Conservation (phyloP, 1,284 basidiomycete genomes). For the Irpex lacteus region DNA sequence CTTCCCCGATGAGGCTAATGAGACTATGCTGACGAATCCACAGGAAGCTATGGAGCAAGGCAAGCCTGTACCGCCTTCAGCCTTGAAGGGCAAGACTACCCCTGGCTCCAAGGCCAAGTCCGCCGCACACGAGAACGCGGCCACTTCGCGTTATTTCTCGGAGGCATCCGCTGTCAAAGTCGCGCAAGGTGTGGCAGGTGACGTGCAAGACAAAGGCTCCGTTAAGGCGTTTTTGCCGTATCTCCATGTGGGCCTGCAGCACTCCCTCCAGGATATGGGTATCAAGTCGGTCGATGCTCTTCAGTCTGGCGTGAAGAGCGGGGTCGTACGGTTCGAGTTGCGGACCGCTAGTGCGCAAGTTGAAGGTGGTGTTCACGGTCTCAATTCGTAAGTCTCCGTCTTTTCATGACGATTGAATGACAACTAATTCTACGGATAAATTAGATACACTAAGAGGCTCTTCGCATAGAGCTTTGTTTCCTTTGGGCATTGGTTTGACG, state of each 20-base stretch:
- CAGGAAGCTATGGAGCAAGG: constrained; percentile 93
- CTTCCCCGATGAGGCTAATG: not conserved
- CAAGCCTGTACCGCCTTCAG: constrained; percentile 39
- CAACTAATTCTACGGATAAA: not conserved
- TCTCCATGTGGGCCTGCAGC: constrained; percentile 89
- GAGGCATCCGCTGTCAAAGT: constrained; percentile 95
- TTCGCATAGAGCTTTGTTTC: constrained; percentile 19
- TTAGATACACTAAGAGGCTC: constrained; percentile 18
- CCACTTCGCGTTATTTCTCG: constrained; percentile 96
- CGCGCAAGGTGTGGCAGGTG: constrained; percentile 95
- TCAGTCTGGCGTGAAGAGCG: constrained; percentile 58
- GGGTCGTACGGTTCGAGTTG: constrained; percentile 87
- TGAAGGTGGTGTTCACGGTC: constrained; percentile 93
- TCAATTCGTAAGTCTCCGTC: constrained; percentile 71
- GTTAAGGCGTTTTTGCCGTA: constrained; percentile 92
- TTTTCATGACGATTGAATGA: not conserved
- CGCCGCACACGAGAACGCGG: constrained; percentile 84
- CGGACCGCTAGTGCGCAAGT: constrained; percentile 95
- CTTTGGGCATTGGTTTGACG: not conserved
- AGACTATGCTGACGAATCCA: constrained; percentile 3
- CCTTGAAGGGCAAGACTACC: constrained; percentile 27
- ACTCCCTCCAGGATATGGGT: constrained; percentile 95
- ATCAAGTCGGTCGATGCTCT: constrained; percentile 67
- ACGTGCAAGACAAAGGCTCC: constrained; percentile 97
- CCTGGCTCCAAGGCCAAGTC: constrained; percentile 46